These are phyloP conservation scores for Penicillium sp. DNA, from an alignment of 2,329 filamentous ascomycete species.

Conservation along the genomic window DNA sequence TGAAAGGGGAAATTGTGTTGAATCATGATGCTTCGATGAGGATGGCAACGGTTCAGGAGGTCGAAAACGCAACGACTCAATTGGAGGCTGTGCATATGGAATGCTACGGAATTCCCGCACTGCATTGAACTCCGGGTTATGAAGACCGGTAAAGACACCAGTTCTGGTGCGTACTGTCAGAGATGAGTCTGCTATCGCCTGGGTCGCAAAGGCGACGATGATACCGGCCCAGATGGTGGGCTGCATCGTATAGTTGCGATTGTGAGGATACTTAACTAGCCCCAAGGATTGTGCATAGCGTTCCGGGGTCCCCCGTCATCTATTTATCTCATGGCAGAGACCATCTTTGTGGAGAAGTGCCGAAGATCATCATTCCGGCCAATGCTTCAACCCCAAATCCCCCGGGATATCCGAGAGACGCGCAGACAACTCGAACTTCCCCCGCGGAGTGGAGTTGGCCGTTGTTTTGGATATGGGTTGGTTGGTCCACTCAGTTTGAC, in stretches of 20 bases:
- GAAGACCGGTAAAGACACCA: conserved; percentile 8
- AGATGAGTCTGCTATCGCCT: conserved; percentile 3
- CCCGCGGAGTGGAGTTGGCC: background rate
- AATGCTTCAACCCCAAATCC: background rate
- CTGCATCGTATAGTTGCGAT: background rate
- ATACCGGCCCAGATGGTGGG: background rate
- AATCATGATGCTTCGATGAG: conserved; percentile 29
- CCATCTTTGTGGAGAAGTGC: background rate
- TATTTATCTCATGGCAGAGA: background rate
- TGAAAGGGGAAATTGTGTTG: conserved; percentile 34
- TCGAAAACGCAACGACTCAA: conserved; percentile 34
- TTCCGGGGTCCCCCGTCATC: background rate
- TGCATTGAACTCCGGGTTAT: conserved; percentile 3
- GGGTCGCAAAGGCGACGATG: background rate
- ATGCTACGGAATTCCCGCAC: conserved; percentile 12
- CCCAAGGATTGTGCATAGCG: background rate
- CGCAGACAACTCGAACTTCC: background rate
- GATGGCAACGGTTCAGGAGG: conserved; percentile 20
- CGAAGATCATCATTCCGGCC: background rate
- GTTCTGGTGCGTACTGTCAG: conserved; percentile 10
- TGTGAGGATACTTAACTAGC: background rate
- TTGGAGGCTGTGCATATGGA: conserved; percentile 41
- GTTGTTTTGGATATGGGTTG: background rate
- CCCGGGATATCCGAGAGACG: conserved; percentile 1
- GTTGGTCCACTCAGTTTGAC: too few species aligned